Base-by-base conservation (phyloP, 2,329 filamentous ascomycete species). In the Neofusicoccum ribis region DNA sequence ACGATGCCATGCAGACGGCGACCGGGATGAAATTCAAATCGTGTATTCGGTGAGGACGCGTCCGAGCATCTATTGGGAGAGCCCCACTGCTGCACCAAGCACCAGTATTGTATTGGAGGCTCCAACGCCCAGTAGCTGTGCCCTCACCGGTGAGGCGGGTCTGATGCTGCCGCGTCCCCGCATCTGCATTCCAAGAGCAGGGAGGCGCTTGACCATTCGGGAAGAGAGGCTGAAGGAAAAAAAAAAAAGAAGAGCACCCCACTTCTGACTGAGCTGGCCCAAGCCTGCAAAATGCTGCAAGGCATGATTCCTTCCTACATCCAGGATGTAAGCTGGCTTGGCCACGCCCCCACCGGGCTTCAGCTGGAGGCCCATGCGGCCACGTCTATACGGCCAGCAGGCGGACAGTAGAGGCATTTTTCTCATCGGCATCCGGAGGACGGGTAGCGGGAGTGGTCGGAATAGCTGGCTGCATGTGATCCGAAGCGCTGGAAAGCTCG, bases 1-100 rank as follows among this genome's bases (percentile, higher is more conserved):
- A 60, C 56, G 56, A 37, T 47, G 43, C 27, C 56, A 60, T 60
- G 56, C 56, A 47, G 23, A 60, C 27, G n/a, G 20, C 15, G 56
- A 60, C 56, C 43, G 8, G 56, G 56, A 60, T 60, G n/a, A 60
- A 60, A 47, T 47, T 47, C 56, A 60, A 60, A 60, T 60, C 56
- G 41, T 60, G 56, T 15, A 37, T 60, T 60, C 56, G 56, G 56
- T 60, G 56, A 60, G 31, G 20, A 60, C 43, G 43, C 43, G 56
- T 60, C 56, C 56, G 56, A 47, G 56, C 56, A 60, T 14, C 56
- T 47, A 60, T 60, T 60, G 56, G 31, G 43, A 60, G 56, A 44
- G 39, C 56, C 56, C 56, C 39, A 47, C 56, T 37, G 41, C 43
- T 60, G 56, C 56, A 60, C 56, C 56, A 47, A 46, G 56, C 43